phyloP scores from a whole-genome alignment of 768 basidiomycete species.

The Xerocomellus amylosporus region DNA sequence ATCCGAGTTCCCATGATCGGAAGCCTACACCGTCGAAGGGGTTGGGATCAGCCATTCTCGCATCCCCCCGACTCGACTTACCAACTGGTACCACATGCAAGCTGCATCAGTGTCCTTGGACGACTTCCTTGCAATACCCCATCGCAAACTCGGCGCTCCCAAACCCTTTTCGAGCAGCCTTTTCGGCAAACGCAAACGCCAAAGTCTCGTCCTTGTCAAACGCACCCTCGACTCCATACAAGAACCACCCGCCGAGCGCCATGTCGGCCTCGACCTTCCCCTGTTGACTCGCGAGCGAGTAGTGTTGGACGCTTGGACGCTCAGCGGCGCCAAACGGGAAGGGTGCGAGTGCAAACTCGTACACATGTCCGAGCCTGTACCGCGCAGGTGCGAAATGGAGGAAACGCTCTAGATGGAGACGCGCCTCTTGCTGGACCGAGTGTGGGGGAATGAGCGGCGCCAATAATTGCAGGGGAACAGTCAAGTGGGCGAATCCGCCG shows the following conservation, averaged over 20 bases:
- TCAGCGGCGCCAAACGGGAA: conserved; percentile 84
- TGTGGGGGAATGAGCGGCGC: conserved; percentile 52
- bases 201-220: conserved; percentile 88
- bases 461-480: conserved; percentile 59
- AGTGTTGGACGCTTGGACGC: conserved; percentile 92
- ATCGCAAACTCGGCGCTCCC: conserved; percentile 90
- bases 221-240: conserved; percentile 73
- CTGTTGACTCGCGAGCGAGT: conserved; percentile 75
- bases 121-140: conserved; percentile 90
- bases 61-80: conserved; percentile 27
- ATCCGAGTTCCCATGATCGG: conserved; percentile 71
- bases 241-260: conserved; percentile 96
- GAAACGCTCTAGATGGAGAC: conserved; percentile 75
- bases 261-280: conserved; percentile 94
- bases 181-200: conserved; percentile 87
- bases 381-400: conserved; percentile 83
- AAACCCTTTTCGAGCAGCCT: conserved; percentile 66
- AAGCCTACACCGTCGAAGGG: conserved; percentile 46
- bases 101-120: conserved; percentile 60
- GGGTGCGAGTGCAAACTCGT: conserved; percentile 85
- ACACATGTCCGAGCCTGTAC: conserved; percentile 89
- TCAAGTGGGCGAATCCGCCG: conserved; percentile 33
- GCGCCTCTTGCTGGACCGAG: conserved; percentile 56
- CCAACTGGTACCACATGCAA: conserved; percentile 72
- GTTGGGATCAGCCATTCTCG: too few species aligned